Evolutionary conservation across 129 eudicot genomes (phyloP).

Genomic region (Logfia minima): DNA sequence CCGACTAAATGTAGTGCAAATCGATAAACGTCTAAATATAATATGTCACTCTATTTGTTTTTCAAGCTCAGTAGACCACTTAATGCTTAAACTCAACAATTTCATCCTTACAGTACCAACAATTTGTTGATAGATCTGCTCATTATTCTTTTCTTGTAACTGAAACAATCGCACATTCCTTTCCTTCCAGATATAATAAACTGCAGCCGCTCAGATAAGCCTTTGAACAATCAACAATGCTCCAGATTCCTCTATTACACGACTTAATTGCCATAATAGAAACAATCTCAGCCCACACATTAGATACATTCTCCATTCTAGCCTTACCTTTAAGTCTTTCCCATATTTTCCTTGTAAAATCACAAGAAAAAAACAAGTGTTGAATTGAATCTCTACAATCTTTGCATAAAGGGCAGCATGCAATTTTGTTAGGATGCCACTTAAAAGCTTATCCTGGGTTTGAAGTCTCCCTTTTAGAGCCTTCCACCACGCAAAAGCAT

Average conservation of each 20-base stretch:
- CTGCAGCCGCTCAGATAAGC: background rate
- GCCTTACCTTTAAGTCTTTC: background rate
- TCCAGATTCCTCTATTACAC: background rate
- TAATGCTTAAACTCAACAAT: background rate
- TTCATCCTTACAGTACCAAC: background rate
- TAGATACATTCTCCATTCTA: background rate
- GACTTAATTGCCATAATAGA: background rate
- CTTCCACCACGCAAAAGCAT: background rate
- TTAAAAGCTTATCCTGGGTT: background rate
- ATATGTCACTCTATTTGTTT: too few species aligned
- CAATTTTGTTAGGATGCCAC: background rate
- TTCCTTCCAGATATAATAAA: background rate
- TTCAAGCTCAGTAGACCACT: too few species aligned
- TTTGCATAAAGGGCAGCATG: too few species aligned
- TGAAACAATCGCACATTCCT: background rate
- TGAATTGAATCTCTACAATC: background rate
- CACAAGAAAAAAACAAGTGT: background rate
- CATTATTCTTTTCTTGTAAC: background rate
- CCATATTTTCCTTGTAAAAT: background rate
- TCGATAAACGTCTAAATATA: too few species aligned
- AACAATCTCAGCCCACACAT: background rate
- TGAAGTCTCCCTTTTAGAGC: background rate
- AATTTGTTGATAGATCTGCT: background rate
- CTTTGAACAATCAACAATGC: background rate
- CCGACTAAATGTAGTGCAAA: too few species aligned